phyloP scores from a whole-genome alignment of 495 filamentous ascomycete species.

The Articulospora tetracladia region DNA sequence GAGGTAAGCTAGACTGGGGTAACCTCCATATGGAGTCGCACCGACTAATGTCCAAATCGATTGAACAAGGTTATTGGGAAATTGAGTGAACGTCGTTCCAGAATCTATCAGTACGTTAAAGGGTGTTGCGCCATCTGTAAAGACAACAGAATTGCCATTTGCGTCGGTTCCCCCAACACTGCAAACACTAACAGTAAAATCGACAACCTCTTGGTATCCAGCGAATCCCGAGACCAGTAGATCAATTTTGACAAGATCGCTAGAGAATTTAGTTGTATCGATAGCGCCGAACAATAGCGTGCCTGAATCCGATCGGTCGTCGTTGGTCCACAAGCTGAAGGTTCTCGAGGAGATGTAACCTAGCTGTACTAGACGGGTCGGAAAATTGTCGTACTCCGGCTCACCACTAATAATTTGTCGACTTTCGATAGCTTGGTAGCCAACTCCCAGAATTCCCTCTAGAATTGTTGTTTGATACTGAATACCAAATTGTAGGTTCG shows the following conservation, averaged over 20 bases:
- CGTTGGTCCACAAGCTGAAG: constrained; percentile 83
- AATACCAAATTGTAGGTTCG: constrained; percentile 75
- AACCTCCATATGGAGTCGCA: neutral
- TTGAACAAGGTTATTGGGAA: neutral
- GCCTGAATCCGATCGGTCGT: constrained; percentile 65
- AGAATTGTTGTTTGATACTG: constrained; percentile 64
- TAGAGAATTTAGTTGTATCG: constrained; percentile 72
- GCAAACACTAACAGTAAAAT: neutral
- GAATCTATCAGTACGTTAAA: neutral
- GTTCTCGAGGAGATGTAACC: constrained; percentile 71
- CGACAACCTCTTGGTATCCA: neutral
- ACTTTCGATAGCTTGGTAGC: constrained; percentile 73
- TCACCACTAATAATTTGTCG: constrained; percentile 45
- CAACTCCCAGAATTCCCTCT: constrained; percentile 82
- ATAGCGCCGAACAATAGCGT: constrained; percentile 89
- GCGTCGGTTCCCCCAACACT: neutral
- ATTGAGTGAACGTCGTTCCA: neutral
- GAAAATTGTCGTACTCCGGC: constrained; percentile 71
- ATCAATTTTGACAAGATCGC: constrained; percentile 27
- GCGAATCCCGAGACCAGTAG: neutral
- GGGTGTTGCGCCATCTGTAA: no score
- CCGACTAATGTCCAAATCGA: neutral
- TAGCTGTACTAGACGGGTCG: constrained; percentile 62
- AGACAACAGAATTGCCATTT: neutral
- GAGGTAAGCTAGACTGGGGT: no score